Percentiles rank a stretch among this genome's conserved stretches.
phyloP scores from a whole-genome alignment of 192 early-diverging fungal species.

The Gaertneriomyces sp. region DNA sequence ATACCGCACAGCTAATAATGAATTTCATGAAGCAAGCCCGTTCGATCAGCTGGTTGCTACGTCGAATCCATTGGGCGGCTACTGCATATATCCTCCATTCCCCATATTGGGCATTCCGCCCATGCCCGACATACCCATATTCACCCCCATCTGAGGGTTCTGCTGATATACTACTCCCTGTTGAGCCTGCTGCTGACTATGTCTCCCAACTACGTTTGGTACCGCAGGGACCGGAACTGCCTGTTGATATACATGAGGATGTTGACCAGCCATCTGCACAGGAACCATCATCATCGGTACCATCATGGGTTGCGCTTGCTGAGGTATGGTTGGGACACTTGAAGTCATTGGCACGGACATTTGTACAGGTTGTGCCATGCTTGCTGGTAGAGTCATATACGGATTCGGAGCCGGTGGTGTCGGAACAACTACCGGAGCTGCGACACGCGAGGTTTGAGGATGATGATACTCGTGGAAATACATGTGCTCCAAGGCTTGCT shows the following conservation, averaged over 20 bases:
- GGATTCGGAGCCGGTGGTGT: not conserved
- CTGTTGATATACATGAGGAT: no score
- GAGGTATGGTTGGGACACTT: not conserved
- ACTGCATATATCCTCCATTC: no score
- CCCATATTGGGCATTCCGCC: not conserved
- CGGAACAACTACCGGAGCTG: not conserved
- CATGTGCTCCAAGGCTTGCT: conserved; percentile 62
- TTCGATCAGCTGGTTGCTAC: no score
- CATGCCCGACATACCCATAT: not conserved
- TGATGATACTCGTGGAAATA: conserved; percentile 69
- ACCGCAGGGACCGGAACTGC: not conserved
- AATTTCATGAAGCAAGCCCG: no score
- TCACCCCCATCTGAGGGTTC: not conserved
- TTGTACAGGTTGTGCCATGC: not conserved
- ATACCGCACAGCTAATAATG: no score
- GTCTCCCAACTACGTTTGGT: not conserved
- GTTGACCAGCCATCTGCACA: not conserved
- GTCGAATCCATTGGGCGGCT: no score
- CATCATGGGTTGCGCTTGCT: not conserved
- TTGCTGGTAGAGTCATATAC: not conserved
- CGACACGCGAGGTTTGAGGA: not conserved
- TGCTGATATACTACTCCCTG: not conserved
- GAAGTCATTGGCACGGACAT: not conserved
- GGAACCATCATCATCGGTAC: not conserved
- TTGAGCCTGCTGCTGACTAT: not conserved